phyloP scores from a whole-genome alignment of 768 basidiomycete genomes.

The Naganishia vishniacii region DNA sequence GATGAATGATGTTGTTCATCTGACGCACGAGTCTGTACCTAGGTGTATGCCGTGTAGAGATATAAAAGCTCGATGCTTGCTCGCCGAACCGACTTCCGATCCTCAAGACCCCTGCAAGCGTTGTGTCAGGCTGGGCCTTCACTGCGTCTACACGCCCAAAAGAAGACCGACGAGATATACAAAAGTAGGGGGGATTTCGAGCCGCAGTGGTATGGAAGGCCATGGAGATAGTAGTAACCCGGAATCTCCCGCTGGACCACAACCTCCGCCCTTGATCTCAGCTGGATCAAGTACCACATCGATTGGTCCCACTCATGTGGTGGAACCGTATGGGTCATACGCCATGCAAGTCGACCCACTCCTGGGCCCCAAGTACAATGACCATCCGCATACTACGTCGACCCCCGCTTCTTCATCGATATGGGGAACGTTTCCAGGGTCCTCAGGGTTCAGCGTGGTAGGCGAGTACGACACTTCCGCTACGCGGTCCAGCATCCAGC shows the following conservation, averaged over 20 bases:
- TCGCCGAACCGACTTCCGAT: conserved; percentile 10
- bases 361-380: background rate
- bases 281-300: background rate
- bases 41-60: conserved; percentile 14
- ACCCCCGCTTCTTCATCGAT: background rate
- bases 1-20: too few species aligned
- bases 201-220: background rate
- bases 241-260: background rate
- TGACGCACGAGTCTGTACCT: too few species aligned
- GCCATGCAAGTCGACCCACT: background rate
- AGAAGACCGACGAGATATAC: conserved; percentile 14
- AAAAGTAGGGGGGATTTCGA: background rate
- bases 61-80: conserved; percentile 20
- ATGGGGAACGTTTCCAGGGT: background rate
- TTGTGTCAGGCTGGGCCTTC: conserved; percentile 16
- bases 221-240: background rate
- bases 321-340: background rate
- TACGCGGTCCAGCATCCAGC: conserved; percentile 7
- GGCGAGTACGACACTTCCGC: conserved; percentile 15
- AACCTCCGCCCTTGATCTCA: background rate
- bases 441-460: background rate
- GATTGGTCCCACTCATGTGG: background rate
- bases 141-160: conserved; percentile 27
- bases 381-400: background rate
- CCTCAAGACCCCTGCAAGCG: conserved; percentile 26